Percentiles rank a stretch among this genome's conserved stretches.
Conservation (phyloP, 441 rosid genomes). For the Aquilaria agallochum region DNA sequence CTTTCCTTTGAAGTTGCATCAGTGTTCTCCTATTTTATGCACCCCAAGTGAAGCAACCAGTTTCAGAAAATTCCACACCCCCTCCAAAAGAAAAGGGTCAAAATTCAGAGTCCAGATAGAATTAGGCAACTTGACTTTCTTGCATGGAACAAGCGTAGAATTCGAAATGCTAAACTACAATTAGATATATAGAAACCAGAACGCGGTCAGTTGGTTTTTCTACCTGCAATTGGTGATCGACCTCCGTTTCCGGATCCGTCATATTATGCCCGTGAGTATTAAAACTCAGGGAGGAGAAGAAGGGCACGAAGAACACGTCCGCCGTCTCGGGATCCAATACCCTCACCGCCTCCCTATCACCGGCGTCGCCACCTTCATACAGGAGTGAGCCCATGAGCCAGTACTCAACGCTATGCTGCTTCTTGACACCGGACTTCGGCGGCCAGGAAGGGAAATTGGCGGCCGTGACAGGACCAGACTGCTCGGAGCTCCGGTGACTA, state of each 20-base stretch:
- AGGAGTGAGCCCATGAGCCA: conserved; percentile 96
- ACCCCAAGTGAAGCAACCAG: too few relatives aligned
- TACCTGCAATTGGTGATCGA: conserved; percentile 88
- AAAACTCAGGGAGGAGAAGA: conserved; percentile 87
- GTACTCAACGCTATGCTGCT: conserved; percentile 94
- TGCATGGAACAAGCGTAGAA: neutral
- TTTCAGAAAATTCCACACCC: too few relatives aligned
- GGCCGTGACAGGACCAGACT: conserved; percentile 44
- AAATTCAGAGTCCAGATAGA: neutral
- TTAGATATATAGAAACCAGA: neutral
- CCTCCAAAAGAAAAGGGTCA: neutral
- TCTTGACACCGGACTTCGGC: conserved; percentile 45
- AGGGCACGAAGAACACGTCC: conserved; percentile 82
- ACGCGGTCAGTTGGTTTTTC: conserved; percentile 4
- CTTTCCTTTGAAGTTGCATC: too few relatives aligned
- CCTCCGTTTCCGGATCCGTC: conserved; percentile 88
- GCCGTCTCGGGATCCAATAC: conserved; percentile 90
- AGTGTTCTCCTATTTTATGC: too few relatives aligned
- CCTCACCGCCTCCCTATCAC: conserved; percentile 66
- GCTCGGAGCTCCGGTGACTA: conserved; percentile 39
- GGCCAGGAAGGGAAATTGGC: conserved; percentile 77
- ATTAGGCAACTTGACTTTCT: neutral
- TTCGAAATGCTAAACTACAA: conserved; percentile 1
- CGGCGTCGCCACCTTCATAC: conserved; percentile 32
- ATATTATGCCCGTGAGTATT: conserved; percentile 82